Evolutionary conservation across 2,329 filamentous ascomycete genomes (phyloP), one percentile per base, ranked within the genome.

Genomic region (Ilyonectria sp.): DNA sequence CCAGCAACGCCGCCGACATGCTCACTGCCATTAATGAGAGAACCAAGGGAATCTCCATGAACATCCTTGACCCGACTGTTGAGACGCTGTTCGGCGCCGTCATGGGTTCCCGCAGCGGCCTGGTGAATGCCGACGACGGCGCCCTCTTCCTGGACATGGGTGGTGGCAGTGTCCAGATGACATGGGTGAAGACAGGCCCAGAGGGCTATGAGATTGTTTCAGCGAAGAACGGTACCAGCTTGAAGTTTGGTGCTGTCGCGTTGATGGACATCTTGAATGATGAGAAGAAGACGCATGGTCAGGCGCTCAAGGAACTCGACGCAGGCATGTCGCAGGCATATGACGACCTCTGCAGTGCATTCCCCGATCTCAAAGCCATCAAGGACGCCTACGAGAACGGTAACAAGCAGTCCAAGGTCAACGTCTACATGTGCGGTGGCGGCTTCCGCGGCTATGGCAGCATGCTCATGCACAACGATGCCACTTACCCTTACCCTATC

Each of bases 391-490:
- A 82, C 31, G 74, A 79, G 23, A 69, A 67, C 19, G 74, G 75
- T 33, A 67, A 60, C 31, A 61, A 74, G 37, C 67, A 75, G 46
- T 69, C 72, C 55, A 87, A 87, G 5, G 85, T 94, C 64, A 89
- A 92, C 37, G 84, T 97, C 9, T 97, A 95, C 78, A 90, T 98
- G 64, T 97, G 93, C 69, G 95, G 95, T 49, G 95, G 95, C 26
- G 95, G 95, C 0, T 97, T 97, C 77, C 86, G 95, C 40, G 95
- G 95, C 17, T 97, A 97, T 85, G 95, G 94, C 7, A 97, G 94
- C 79, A 90, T 97, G 76, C 86, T 97, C 59, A 95, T 97, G 92
- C 91, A 92, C 77, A 87, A 89, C 71, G 93, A 95, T 74, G 81
- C 84, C 6, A 87, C 94, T 49, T 84, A 87, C 60, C 94, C 94